Evolutionary conservation across 331 rosid species (phyloP).

Genomic region (Arachis monticola): DNA sequence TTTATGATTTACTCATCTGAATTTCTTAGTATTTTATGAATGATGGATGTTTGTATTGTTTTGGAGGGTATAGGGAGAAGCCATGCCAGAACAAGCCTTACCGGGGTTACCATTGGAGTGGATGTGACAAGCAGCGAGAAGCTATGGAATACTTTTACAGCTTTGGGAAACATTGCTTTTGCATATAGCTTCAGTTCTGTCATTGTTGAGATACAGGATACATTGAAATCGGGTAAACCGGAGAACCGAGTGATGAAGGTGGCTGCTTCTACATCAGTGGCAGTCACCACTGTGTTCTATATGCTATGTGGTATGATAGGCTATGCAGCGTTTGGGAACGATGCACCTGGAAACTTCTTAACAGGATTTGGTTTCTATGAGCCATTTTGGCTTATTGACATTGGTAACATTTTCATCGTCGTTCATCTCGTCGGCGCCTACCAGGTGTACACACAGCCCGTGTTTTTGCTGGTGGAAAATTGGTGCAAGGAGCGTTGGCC

Average conservation of each 20-base stretch:
- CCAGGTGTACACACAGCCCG: slow-evolving; percentile 61
- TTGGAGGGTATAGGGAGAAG: slow-evolving; percentile 33
- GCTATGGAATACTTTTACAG: slow-evolving; percentile 54
- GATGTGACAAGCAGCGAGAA: slow-evolving; percentile 46
- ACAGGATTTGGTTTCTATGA: slow-evolving; percentile 77
- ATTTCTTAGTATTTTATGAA: neutral
- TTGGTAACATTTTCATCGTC: slow-evolving; percentile 55
- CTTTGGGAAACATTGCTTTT: slow-evolving; percentile 71
- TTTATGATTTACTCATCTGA: neutral
- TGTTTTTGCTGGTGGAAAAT: slow-evolving; percentile 44
- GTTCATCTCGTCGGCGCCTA: slow-evolving; percentile 63
- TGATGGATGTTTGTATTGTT: neutral
- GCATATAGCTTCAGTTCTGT: slow-evolving; percentile 52
- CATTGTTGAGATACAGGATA: slow-evolving; percentile 68
- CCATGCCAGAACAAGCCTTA: slow-evolving; percentile 44
- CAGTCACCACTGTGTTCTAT: slow-evolving; percentile 50
- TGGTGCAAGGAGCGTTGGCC: slow-evolving; percentile 46
- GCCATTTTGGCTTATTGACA: slow-evolving; percentile 63
- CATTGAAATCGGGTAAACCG: slow-evolving; percentile 60
- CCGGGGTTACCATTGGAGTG: slow-evolving; percentile 47
- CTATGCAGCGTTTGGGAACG: slow-evolving; percentile 65
- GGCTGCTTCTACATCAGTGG: slow-evolving; percentile 39
- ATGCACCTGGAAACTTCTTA: slow-evolving; percentile 66
- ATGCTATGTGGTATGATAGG: slow-evolving; percentile 55
- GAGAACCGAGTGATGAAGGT: slow-evolving; percentile 62